These are phyloP conservation scores for Cladosporium sp. DNA, from an alignment of 2,329 filamentous ascomycete genomes.

Conservation along the genomic window DNA sequence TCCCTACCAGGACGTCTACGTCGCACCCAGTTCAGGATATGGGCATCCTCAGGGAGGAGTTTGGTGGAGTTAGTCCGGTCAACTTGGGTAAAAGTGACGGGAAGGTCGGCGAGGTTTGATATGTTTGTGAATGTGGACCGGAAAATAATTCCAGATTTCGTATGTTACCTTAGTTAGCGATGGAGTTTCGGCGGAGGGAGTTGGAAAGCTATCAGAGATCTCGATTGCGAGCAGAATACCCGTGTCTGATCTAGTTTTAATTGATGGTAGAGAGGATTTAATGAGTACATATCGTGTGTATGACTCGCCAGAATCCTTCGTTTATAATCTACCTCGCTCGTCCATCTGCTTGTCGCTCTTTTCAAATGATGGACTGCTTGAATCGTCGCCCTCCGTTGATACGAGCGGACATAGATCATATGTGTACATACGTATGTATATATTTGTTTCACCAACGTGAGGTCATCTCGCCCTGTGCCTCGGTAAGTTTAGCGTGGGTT, in stretches of 20 bases:
- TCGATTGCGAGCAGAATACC: neutral
- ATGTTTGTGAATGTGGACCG: neutral
- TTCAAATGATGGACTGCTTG: neutral
- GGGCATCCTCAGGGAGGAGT: slow-evolving; percentile 17
- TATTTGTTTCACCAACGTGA: neutral
- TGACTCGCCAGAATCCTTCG: neutral
- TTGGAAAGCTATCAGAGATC: neutral
- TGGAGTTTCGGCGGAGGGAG: neutral
- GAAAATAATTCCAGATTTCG: neutral
- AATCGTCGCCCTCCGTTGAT: neutral
- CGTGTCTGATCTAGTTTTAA: neutral
- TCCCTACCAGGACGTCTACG: slow-evolving; percentile 79
- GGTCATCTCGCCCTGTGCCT: slow-evolving; percentile 1
- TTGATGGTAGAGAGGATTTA: neutral
- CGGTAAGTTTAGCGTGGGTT: neutral
- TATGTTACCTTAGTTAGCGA: neutral
- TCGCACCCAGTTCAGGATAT: slow-evolving; percentile 58
- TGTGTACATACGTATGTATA: neutral
- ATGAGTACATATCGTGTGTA: neutral
- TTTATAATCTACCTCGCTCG: neutral
- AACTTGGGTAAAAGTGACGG: neutral
- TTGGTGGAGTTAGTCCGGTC: slow-evolving; percentile 4
- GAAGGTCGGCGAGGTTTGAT: neutral
- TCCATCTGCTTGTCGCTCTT: neutral
- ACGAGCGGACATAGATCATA: neutral